phyloP scores from a whole-genome alignment of 495 filamentous ascomycete species.

The Polyplosphaeria fusca region DNA sequence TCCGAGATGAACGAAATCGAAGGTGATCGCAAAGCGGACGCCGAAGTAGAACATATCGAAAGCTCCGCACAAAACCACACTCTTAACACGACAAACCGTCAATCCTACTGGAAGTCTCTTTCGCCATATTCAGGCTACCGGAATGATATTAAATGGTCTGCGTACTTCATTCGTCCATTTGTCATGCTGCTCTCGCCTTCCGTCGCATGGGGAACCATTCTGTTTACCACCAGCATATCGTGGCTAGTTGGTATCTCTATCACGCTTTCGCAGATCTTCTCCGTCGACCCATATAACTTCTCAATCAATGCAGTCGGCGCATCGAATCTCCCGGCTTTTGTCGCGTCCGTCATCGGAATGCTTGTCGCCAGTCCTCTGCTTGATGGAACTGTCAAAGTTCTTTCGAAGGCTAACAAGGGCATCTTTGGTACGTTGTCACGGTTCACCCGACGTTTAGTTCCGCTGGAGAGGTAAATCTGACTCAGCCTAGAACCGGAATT shows the following conservation, averaged over 20 bases:
- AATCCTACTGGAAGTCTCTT: too few species aligned
- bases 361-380: not conserved
- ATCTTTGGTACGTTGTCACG: not conserved
- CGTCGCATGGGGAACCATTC: not conserved
- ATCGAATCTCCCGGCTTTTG: not conserved
- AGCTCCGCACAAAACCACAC: too few species aligned
- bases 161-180: too few species aligned
- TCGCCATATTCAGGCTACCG: too few species aligned
- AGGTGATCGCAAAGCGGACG: too few species aligned
- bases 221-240: not conserved
- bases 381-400: not conserved
- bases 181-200: not conserved
- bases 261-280: not conserved
- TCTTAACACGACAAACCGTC: too few species aligned
- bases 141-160: too few species aligned
- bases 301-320: not conserved
- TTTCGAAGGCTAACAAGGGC: not conserved
- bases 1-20: too few species aligned
- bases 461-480: too few species aligned
- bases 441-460: too few species aligned
- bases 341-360: not conserved
- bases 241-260: not conserved
- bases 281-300: not conserved
- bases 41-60: too few species aligned
- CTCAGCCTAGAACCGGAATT: slow-evolving; percentile 4